Percentiles rank a stretch among this genome's conserved stretches.
Evolutionary conservation across 768 basidiomycete species (phyloP).

Genomic region (Naganishia onofrii): DNA sequence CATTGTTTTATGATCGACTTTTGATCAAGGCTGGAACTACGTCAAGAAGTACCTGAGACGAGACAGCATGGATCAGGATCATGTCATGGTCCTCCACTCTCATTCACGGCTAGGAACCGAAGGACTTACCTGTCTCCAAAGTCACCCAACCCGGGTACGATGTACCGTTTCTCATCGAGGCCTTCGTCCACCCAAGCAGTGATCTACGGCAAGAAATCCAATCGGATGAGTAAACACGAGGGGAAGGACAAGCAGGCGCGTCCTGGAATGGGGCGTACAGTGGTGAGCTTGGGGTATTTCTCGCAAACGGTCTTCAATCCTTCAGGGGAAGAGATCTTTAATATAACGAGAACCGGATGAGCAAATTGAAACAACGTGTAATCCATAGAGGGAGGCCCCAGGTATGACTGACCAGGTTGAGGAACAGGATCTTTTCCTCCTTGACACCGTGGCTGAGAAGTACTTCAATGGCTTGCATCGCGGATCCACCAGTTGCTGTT

Average conservation of each 20-base stretch:
- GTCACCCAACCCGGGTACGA: conserved; percentile 93
- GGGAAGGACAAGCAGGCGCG: background rate
- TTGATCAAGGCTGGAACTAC: background rate
- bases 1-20: background rate
- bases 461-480: conserved; percentile 95
- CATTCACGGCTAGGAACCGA: no score
- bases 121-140: conserved; percentile 67
- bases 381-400: background rate
- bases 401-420: conserved; percentile 68
- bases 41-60: conserved; percentile 19
- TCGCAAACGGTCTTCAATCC: conserved; percentile 77
- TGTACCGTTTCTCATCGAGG: conserved; percentile 84
- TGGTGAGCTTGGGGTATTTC: conserved; percentile 70
- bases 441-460: conserved; percentile 86
- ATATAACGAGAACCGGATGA: no score
- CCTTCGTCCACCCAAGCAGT: conserved; percentile 95
- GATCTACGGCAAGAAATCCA: conserved; percentile 57
- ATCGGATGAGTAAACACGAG: background rate
- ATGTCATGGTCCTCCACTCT: background rate
- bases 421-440: conserved; percentile 90
- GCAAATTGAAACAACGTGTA: no score
- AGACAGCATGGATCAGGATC: background rate
- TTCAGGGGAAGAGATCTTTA: conserved; percentile 89
- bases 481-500: conserved; percentile 89
- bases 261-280: conserved; percentile 58